Evolutionary conservation across 495 filamentous ascomycete genomes (phyloP).

Genomic region (Wilcoxina mikolae): DNA sequence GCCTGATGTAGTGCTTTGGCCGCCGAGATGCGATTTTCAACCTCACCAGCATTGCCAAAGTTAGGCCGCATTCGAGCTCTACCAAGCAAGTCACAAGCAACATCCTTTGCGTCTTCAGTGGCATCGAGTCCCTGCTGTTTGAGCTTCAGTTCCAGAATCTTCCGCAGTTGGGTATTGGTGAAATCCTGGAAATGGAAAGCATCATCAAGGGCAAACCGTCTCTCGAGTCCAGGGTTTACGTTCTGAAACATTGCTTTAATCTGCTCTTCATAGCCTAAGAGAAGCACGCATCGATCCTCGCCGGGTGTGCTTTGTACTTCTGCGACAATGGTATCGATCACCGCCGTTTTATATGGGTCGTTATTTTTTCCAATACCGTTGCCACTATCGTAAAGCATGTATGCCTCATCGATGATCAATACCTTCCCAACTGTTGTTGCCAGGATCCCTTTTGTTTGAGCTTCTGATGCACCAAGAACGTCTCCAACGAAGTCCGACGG

Average conservation of each 20-base stretch:
- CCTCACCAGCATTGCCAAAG: constrained; percentile 48
- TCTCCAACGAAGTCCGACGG: constrained; percentile 58
- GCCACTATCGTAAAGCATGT: constrained; percentile 33
- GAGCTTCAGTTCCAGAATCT: constrained; percentile 37
- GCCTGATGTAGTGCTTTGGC: constrained; percentile 21
- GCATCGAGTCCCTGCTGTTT: constrained; percentile 35
- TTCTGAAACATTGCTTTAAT: constrained; percentile 69
- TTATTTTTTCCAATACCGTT: not conserved
- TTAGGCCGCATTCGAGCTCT: constrained; percentile 43
- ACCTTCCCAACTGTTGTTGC: constrained; percentile 50
- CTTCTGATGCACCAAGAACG: constrained; percentile 50
- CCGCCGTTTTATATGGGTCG: constrained; percentile 49
- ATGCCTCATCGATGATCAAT: constrained; percentile 64
- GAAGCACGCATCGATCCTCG: constrained; percentile 66
- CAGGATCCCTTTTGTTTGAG: constrained; percentile 57
- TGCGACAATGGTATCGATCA: constrained; percentile 66
- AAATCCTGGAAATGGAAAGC: constrained; percentile 43
- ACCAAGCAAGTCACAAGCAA: constrained; percentile 38
- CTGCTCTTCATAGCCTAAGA: constrained; percentile 64
- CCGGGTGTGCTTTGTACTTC: constrained; percentile 64
- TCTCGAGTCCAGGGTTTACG: constrained; percentile 57
- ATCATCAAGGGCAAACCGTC: constrained; percentile 50
- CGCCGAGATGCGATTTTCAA: constrained; percentile 46
- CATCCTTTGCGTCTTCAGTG: constrained; percentile 32
- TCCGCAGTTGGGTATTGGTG: constrained; percentile 25